Evolutionary conservation across 257 asterid genomes (phyloP).

Genomic region (Avicennia marina): DNA sequence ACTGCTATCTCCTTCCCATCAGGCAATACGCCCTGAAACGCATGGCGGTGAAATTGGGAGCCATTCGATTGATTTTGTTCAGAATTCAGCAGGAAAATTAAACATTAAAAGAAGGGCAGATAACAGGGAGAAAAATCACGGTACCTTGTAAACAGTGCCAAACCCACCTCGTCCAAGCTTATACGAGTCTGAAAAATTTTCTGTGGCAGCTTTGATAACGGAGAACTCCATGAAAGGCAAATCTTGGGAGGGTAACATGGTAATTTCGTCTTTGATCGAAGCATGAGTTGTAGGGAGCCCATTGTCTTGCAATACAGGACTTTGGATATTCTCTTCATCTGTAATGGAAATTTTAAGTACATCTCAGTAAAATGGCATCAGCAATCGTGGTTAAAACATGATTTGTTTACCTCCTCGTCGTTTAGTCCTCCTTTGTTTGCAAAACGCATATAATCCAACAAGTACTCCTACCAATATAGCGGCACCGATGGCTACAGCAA

Average conservation of each 20-base stretch:
- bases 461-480: not conserved
- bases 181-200: no score
- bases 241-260: not conserved
- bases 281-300: not conserved
- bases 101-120: not conserved
- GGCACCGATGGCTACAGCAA: not conserved
- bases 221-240: not conserved
- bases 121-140: no score
- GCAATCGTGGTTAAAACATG: not conserved
- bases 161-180: no score
- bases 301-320: not conserved
- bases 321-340: constrained; percentile 13
- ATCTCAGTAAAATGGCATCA: not conserved
- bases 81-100: not conserved
- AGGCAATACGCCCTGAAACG: constrained; percentile 14
- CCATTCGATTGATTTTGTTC: not conserved
- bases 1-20: constrained; percentile 15
- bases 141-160: no score
- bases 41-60: no score
- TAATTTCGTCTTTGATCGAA: not conserved
- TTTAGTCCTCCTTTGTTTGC: not conserved
- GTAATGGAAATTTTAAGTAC: not conserved
- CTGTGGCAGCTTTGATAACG: no score
- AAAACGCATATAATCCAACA: not conserved
- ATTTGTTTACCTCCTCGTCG: not conserved